phyloP scores from a whole-genome alignment of 1,284 basidiomycete species.

The Cutaneotrichosporon mucoides region DNA sequence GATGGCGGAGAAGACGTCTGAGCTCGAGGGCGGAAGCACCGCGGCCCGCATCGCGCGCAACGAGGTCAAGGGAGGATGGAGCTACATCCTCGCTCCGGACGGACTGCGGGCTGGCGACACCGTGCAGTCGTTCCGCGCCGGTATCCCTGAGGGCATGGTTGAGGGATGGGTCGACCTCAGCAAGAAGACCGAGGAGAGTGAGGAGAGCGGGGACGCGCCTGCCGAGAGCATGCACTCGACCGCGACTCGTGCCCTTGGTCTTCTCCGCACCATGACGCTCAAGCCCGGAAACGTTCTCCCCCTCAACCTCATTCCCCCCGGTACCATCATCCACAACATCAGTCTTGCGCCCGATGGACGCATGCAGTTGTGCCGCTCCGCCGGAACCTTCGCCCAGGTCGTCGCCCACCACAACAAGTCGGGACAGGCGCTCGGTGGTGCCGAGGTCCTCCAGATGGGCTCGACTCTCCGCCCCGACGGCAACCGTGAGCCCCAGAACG shows the following conservation, averaged over 20 bases:
- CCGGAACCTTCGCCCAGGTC: constrained; percentile 81
- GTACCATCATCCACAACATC: constrained; percentile 85
- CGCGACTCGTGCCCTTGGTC: constrained; percentile 61
- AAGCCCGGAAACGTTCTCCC: constrained; percentile 93
- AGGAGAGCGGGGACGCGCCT: constrained; percentile 19
- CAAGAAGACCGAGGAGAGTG: constrained; percentile 5
- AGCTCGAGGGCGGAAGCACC: constrained; percentile 12
- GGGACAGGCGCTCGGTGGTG: constrained; percentile 41
- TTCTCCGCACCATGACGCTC: constrained; percentile 78
- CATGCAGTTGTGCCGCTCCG: constrained; percentile 80
- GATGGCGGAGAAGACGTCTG: constrained; percentile 27
- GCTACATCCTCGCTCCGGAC: constrained; percentile 89
- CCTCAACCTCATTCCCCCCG: constrained; percentile 82
- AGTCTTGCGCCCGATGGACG: constrained; percentile 71
- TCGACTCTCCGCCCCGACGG: constrained; percentile 22
- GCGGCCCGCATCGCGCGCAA: constrained; percentile 19
- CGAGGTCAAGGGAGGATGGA: constrained; percentile 51
- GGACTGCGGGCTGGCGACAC: constrained; percentile 82
- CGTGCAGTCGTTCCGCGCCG: constrained; percentile 80
- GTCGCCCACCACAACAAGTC: constrained; percentile 61
- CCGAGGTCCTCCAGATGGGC: constrained; percentile 40
- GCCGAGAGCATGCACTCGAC: constrained; percentile 53
- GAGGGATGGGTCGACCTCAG: constrained; percentile 55
- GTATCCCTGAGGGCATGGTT: constrained; percentile 71
- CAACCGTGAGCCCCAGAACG: constrained; percentile 28